Percentiles rank a stretch among this genome's conserved stretches.
These are phyloP conservation scores for Colletotrichum sp. DNA, from an alignment of 2,329 filamentous ascomycete genomes.

Conservation along the genomic window DNA sequence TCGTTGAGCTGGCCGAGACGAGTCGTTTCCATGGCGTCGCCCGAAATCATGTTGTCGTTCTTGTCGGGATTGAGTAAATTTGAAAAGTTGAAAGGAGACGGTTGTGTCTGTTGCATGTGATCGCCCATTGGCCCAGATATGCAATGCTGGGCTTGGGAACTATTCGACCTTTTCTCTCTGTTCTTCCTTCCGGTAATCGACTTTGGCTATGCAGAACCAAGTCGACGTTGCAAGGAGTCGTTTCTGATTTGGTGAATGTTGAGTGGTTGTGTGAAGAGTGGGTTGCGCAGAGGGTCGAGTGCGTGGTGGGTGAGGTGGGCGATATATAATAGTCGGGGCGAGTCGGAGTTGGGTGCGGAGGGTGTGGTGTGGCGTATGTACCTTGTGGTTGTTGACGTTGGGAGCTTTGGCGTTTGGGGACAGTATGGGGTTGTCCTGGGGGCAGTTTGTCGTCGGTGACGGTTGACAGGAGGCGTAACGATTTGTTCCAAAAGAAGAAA, in stretches of 20 bases:
- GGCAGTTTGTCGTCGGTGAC: constrained; percentile 3
- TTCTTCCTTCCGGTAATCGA: neutral
- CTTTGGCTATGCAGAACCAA: neutral
- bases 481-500: constrained; percentile 19
- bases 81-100: constrained; percentile 74
- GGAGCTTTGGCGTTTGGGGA: constrained; percentile 15
- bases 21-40: constrained; percentile 16
- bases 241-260: neutral
- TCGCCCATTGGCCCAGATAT: constrained; percentile 35
- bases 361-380: neutral
- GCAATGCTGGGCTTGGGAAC: neutral
- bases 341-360: neutral
- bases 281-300: neutral
- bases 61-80: constrained; percentile 71
- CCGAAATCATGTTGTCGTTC: constrained; percentile 13
- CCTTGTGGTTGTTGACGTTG: neutral
- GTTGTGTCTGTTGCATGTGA: constrained; percentile 77
- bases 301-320: neutral
- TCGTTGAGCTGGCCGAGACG: constrained; percentile 18
- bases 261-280: neutral
- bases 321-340: constrained; percentile 13
- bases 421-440: constrained; percentile 3
- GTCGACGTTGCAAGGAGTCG: neutral
- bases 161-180: neutral
- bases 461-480: constrained; percentile 19